Conservation (phyloP, 202 grass and related monocot genomes). For the Saccharum hybrid region DNA sequence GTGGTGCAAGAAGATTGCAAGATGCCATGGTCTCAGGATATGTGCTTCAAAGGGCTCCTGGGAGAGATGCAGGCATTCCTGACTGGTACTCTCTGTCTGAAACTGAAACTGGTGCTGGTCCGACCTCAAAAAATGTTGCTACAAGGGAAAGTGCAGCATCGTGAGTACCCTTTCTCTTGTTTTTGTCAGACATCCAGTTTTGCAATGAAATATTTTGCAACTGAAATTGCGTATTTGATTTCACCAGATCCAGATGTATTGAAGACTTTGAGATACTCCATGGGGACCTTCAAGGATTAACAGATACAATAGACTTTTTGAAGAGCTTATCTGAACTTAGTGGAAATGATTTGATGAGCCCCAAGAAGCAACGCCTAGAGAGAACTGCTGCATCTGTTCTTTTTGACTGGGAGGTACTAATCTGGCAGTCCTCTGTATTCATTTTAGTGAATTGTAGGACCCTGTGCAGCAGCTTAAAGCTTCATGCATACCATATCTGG, state of each 20-base stretch:
- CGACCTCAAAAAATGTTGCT: slow-evolving; percentile 40
- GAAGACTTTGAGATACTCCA: slow-evolving; percentile 92
- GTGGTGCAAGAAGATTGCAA: slow-evolving; percentile 79
- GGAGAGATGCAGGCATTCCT: slow-evolving; percentile 74
- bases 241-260: slow-evolving; percentile 58
- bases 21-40: slow-evolving; percentile 96
- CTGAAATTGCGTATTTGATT: slow-evolving; percentile 26
- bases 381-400: slow-evolving; percentile 78
- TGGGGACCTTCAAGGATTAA: slow-evolving; percentile 81
- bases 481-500: slow-evolving; percentile 31
- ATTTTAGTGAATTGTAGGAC: slow-evolving; percentile 27
- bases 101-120: slow-evolving; percentile 75
- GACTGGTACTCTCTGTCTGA: slow-evolving; percentile 97
- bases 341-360: slow-evolving; percentile 57
- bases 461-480: slow-evolving; percentile 21
- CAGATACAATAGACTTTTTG: slow-evolving; percentile 90
- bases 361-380: slow-evolving; percentile 73
- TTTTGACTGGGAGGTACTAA: slow-evolving; percentile 86
- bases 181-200: slow-evolving; percentile 3
- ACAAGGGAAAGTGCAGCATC: slow-evolving; percentile 53
- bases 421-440: background rate
- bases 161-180: slow-evolving; percentile 53
- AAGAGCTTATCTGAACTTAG: slow-evolving; percentile 76
- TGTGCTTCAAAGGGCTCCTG: slow-evolving; percentile 83
- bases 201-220: background rate